phyloP scores from a whole-genome alignment of 75 land plant genomes.

The Gnetum montanum region DNA sequence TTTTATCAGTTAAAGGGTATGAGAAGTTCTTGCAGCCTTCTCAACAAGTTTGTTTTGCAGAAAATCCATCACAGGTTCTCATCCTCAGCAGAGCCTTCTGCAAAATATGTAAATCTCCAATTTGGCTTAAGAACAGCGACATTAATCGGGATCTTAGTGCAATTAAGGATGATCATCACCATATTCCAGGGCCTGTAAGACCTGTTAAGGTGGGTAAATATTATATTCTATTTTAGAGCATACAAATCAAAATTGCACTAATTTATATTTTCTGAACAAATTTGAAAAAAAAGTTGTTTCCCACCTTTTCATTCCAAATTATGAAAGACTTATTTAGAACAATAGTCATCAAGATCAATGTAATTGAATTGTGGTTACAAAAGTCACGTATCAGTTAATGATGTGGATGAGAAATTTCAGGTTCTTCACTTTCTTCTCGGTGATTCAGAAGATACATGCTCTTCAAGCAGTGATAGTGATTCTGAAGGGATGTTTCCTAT shows the following conservation, averaged over 20 bases:
- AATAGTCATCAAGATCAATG: no score
- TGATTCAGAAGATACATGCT: not conserved
- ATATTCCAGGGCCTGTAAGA: not conserved
- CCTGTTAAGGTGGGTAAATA: constrained; percentile 5
- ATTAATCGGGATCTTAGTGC: not conserved
- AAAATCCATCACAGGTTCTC: constrained; percentile 20
- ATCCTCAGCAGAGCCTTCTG: constrained; percentile 25
- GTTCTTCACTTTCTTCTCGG: constrained; percentile 34
- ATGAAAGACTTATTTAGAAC: no score
- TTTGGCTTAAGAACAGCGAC: constrained; percentile 12
- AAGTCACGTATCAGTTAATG: no score
- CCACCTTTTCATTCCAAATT: no score
- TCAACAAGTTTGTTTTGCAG: constrained; percentile 14
- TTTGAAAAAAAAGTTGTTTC: no score
- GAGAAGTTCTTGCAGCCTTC: no score
- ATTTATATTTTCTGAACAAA: no score
- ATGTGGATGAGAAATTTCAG: no score
- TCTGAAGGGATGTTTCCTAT: constrained; percentile 18
- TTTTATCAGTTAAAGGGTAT: no score
- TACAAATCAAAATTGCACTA: no score
- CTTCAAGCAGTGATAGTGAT: constrained; percentile 36
- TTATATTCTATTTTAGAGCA: not conserved
- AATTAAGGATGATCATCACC: not conserved
- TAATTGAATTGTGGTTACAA: no score
- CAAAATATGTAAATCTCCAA: constrained; percentile 10